Base-by-base conservation (phyloP, 345 rosid genomes). In the Excoecaria agallocha region DNA sequence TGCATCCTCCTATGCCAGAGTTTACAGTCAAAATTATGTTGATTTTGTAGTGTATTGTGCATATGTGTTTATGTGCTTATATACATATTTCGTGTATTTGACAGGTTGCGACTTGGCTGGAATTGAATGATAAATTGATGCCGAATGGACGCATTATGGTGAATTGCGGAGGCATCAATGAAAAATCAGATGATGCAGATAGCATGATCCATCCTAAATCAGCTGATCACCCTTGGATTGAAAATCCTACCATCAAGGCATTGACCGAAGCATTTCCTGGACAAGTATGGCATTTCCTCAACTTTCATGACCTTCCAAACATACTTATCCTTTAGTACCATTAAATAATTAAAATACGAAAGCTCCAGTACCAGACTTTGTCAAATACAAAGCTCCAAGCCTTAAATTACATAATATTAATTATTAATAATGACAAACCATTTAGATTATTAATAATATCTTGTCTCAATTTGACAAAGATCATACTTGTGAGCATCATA, bases 71-170 rank as follows among this genome's bases (percentile, higher is more conserved):
- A 19, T 51, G n/a, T 13, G 20, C 56, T 15, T 9, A 13, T 60
- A 39, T 65, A 38, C 37, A 22, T 61, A 16, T 48, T 52, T 7
- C 25, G 8, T 37, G 9, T 15, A 12, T 74, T 79, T 76, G 61
- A 72, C 75, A 91, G 93, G 87, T 83, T 38, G 79, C 74, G 45
- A 86, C 90, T 20, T 92, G 98, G 98, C 63, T 78, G 68, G 79
- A 85, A 50, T 70, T 90, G 77, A 90, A 83, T 50, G 84, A 84
- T 49, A 86, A 87, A 81, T 72, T 94, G 82, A 85, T 89, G 84
- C 89, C 91, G 35, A 68, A 84, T 19, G 97, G 96, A 38, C 91
- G 94, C 15, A 63, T 92, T 4, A 92, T 94, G 93, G 94, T 89
- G 79, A 92, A 92, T 49, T 92, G 96, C 78, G 97, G 91, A 37